These are phyloP conservation scores for Dactylellina drechsleri DNA, from an alignment of 2,329 filamentous ascomycete species.

Conservation along the genomic window DNA sequence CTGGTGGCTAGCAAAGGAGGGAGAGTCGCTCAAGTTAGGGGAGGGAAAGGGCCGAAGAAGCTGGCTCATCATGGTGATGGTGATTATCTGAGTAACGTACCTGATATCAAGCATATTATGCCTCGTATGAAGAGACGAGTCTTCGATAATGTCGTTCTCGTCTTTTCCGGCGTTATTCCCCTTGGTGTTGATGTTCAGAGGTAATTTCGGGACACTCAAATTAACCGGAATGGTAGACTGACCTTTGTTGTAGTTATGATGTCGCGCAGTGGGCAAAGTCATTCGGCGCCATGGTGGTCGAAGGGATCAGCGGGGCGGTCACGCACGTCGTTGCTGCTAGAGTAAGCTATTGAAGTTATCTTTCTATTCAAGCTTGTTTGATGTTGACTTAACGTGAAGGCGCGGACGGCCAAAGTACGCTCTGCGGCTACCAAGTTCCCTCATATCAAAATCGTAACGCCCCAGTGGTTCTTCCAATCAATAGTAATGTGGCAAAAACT, in stretches of 20 bases:
- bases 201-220: conserved; percentile 59
- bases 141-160: conserved; percentile 78
- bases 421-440: conserved; percentile 78
- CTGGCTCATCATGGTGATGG: conserved; percentile 60
- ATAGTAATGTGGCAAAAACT: conserved; percentile 84
- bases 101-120: conserved; percentile 87
- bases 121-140: conserved; percentile 80
- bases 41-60: conserved; percentile 61
- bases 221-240: conserved; percentile 5
- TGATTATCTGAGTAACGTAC: conserved; percentile 71
- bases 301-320: conserved; percentile 64
- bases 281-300: conserved; percentile 76
- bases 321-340: conserved; percentile 67
- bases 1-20: conserved; percentile 63
- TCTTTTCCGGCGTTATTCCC: conserved; percentile 90
- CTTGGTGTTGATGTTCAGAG: conserved; percentile 78
- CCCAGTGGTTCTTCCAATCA: conserved; percentile 87
- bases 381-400: conserved; percentile 67
- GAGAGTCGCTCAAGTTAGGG: conserved; percentile 66
- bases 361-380: conserved; percentile 61
- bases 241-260: conserved; percentile 72
- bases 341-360: conserved; percentile 58
- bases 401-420: conserved; percentile 88
- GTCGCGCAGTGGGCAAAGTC: conserved; percentile 85
- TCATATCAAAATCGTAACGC: conserved; percentile 88